phyloP scores from a whole-genome alignment of 805 yeast genomes.

The Suhomyces faveliae region DNA sequence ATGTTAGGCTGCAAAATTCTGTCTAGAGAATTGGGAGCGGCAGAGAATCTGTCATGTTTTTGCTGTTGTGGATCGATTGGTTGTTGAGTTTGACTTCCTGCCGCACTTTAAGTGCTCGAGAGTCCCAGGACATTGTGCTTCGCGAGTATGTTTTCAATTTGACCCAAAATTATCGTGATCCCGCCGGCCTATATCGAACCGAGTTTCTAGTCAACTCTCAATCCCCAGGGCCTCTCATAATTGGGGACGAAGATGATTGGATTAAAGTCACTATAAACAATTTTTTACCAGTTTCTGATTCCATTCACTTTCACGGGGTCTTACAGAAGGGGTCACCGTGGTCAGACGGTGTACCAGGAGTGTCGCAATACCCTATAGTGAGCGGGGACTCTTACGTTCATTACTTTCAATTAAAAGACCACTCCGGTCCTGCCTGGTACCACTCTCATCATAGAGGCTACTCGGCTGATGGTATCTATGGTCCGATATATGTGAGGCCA shows the following conservation, averaged over 20 bases:
- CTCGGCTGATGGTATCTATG: slow-evolving; percentile 48
- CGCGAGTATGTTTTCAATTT: slow-evolving; percentile 8
- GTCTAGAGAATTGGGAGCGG: neutral
- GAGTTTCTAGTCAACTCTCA: slow-evolving; percentile 41
- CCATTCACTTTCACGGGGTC: slow-evolving; percentile 57
- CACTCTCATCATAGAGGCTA: slow-evolving; percentile 52
- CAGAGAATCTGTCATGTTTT: neutral
- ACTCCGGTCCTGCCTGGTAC: slow-evolving; percentile 55
- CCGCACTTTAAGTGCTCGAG: neutral
- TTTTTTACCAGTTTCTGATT: slow-evolving; percentile 33
- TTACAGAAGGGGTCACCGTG: slow-evolving; percentile 45
- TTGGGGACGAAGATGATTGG: slow-evolving; percentile 34
- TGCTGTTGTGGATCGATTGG: neutral
- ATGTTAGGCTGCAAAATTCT: neutral
- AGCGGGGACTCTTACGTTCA: slow-evolving; percentile 43
- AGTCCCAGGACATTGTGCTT: neutral
- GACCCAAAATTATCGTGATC: slow-evolving; percentile 9
- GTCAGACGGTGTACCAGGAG: slow-evolving; percentile 52
- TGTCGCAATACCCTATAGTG: slow-evolving; percentile 51
- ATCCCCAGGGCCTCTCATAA: slow-evolving; percentile 52
- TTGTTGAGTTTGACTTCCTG: neutral
- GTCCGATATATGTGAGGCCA: slow-evolving; percentile 46
- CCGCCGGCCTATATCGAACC: slow-evolving; percentile 35
- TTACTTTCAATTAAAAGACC: slow-evolving; percentile 37
- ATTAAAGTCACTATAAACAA: slow-evolving; percentile 38